Evolutionary conservation across 371 early-diverging fungal species (phyloP).

Genomic region (Circinella minor): DNA sequence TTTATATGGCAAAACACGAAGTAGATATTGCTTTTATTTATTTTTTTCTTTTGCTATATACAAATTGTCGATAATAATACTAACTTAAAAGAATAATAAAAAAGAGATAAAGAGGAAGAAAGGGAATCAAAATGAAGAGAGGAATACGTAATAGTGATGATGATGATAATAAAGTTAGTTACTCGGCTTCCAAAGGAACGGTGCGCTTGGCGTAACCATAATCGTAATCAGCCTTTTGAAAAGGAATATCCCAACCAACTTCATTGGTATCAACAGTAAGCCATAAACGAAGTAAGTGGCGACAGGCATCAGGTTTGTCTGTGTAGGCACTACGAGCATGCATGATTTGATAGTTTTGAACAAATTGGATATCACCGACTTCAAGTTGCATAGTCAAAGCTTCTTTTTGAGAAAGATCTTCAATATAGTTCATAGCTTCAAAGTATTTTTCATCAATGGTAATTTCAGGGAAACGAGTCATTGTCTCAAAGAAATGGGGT

Average conservation of each 20-base stretch:
- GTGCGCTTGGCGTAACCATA: slow-evolving; percentile 30
- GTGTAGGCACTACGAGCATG: slow-evolving; percentile 49
- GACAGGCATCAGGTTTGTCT: slow-evolving; percentile 33
- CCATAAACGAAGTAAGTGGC: slow-evolving; percentile 50
- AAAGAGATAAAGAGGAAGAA: background rate
- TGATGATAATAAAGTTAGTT: slow-evolving; percentile 1
- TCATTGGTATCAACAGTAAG: slow-evolving; percentile 35
- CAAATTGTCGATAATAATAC: no score
- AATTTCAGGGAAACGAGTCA: slow-evolving; percentile 42
- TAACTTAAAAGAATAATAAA: no score
- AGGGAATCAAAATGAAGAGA: background rate
- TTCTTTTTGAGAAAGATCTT: slow-evolving; percentile 43
- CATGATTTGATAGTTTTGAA: slow-evolving; percentile 48
- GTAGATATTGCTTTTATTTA: no score
- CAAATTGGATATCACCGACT: slow-evolving; percentile 50
- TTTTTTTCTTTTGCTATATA: no score
- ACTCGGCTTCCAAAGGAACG: slow-evolving; percentile 49
- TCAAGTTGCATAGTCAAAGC: slow-evolving; percentile 46
- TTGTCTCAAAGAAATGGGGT: slow-evolving; percentile 51
- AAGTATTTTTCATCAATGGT: slow-evolving; percentile 30
- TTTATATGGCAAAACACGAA: no score
- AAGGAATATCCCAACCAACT: slow-evolving; percentile 45
- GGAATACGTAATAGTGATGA: background rate
- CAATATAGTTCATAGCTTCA: slow-evolving; percentile 48
- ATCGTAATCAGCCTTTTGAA: slow-evolving; percentile 35